A percentile compares a stretch with the other conserved stretches of the same genome.
Conservation (phyloP, 345 rosid species). For the Turnera subulata region DNA sequence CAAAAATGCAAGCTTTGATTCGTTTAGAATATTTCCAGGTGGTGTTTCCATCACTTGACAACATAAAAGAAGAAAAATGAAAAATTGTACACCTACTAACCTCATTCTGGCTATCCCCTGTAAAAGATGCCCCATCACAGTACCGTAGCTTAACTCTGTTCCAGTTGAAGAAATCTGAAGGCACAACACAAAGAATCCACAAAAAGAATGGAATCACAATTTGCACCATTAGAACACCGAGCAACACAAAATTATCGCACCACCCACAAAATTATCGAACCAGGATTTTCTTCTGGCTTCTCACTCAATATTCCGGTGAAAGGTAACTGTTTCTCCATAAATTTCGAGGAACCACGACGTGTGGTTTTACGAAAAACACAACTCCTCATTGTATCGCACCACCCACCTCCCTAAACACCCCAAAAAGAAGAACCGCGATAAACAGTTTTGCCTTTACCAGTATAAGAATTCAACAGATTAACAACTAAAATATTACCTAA, state of each 20-base stretch:
- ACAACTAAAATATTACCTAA: not conserved
- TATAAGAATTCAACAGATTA: not conserved
- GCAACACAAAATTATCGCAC: too few species aligned
- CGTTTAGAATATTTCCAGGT: too few species aligned
- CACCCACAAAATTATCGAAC: too few species aligned
- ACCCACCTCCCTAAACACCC: conserved; percentile 24
- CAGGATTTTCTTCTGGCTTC: conserved; percentile 26
- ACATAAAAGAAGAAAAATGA: too few species aligned
- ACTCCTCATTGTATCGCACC: conserved; percentile 25
- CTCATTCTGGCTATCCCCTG: conserved; percentile 24
- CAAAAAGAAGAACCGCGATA: not conserved
- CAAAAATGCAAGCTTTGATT: too few species aligned
- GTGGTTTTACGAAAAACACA: conserved; percentile 28
- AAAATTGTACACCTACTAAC: not conserved
- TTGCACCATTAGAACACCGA: too few species aligned
- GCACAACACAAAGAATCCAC: not conserved
- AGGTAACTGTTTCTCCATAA: conserved; percentile 22
- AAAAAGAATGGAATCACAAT: not conserved
- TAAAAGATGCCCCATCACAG: conserved; percentile 34
- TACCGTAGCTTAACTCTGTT: conserved; percentile 26
- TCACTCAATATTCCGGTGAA: conserved; percentile 32
- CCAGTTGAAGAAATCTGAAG: conserved; percentile 31
- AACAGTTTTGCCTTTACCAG: not conserved
- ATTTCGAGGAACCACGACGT: conserved; percentile 29
- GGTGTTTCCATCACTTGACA: too few species aligned